Percentiles rank a stretch among this genome's conserved stretches.
Evolutionary conservation across 345 rosid genomes (phyloP).

Genomic region (Eutrema japonicum): DNA sequence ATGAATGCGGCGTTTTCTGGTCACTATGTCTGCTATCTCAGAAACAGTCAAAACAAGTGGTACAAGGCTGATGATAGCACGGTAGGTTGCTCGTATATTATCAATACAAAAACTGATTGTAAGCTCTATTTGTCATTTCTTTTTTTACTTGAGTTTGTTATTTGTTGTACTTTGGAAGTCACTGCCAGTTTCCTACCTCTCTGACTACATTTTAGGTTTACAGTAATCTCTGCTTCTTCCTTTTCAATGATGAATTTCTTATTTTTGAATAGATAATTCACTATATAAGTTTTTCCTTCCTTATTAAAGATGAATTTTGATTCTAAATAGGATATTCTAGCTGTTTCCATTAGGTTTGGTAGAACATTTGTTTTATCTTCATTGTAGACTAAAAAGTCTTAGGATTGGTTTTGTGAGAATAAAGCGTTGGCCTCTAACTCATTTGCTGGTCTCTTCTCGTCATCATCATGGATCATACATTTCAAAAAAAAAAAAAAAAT

Average conservation of each 20-base stretch:
- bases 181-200: not conserved
- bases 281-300: not conserved
- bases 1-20: constrained; percentile 97
- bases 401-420: constrained; percentile 14
- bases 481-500: not conserved
- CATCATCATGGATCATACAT: constrained; percentile 15
- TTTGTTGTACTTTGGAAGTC: constrained; percentile 6
- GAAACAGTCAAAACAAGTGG: constrained; percentile 84
- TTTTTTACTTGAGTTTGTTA: not conserved
- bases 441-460: constrained; percentile 11
- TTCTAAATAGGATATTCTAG: not conserved
- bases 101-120: constrained; percentile 1
- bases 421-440: constrained; percentile 9
- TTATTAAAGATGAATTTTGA: not conserved
- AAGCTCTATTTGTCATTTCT: not conserved
- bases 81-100: constrained; percentile 54
- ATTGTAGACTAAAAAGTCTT: constrained; percentile 20
- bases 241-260: not conserved
- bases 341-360: not conserved
- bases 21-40: constrained; percentile 90
- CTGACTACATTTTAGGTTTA: constrained; percentile 20
- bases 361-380: constrained; percentile 4
- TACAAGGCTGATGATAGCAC: constrained; percentile 88
- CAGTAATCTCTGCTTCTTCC: not conserved
- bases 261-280: not conserved